Evolutionary conservation across 140 eudicot genomes (phyloP).

Genomic region (Ambrosia hybrid): DNA sequence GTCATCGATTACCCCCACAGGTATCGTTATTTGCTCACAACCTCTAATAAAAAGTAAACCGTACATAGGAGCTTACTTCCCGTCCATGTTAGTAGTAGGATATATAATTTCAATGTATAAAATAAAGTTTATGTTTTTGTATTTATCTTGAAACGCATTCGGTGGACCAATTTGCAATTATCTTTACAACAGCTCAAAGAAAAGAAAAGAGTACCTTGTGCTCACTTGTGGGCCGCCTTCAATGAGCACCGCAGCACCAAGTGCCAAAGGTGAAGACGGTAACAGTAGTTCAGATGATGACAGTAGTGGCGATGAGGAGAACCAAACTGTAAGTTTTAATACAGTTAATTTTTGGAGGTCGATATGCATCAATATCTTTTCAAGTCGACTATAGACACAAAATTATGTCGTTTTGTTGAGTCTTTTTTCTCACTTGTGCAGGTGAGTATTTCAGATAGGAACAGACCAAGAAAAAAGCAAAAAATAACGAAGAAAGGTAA

Average conservation of each 20-base stretch:
- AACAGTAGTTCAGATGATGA: slow-evolving; percentile 75
- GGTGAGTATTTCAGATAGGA: too few relatives aligned
- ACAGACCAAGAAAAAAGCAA: too few relatives aligned
- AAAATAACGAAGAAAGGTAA: too few relatives aligned
- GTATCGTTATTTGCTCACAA: slow-evolving; percentile 28
- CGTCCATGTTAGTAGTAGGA: too few relatives aligned
- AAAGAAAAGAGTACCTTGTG: slow-evolving; percentile 91
- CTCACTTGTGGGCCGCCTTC: slow-evolving; percentile 93
- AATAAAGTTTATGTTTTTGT: not conserved
- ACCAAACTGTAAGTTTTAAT: slow-evolving; percentile 56
- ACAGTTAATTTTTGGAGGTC: not conserved
- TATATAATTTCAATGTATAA: not conserved
- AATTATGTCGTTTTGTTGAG: not conserved
- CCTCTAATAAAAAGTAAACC: too few relatives aligned
- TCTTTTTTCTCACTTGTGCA: not conserved
- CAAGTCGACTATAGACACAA: not conserved
- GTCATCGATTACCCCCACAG: slow-evolving; percentile 97
- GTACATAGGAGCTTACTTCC: not conserved
- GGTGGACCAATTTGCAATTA: slow-evolving; percentile 4
- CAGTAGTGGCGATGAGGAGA: slow-evolving; percentile 75
- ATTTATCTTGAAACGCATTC: slow-evolving; percentile 9
- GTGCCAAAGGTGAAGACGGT: slow-evolving; percentile 72
- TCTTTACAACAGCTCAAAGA: slow-evolving; percentile 66
- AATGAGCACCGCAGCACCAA: slow-evolving; percentile 66
- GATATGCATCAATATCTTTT: not conserved